Evolutionary conservation across 768 basidiomycete species (phyloP), one percentile per base, ranked within the genome.

Genomic region (Mrakia gelida): DNA sequence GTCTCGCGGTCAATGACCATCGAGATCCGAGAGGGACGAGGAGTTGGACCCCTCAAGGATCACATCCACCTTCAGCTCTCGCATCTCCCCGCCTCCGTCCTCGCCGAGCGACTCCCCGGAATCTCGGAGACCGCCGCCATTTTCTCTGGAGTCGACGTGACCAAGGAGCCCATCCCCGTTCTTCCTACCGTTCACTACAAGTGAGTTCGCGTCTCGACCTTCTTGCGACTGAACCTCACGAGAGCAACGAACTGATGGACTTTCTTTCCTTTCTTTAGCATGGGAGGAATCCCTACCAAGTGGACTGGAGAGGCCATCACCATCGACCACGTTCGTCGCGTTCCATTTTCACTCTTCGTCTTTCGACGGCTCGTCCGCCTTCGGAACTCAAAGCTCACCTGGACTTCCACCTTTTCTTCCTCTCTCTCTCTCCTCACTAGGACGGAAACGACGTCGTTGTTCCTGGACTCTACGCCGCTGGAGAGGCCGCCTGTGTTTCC

Each of bases 121-220:
- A 99, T 99, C 84, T 98, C 97, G 70, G 97, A 99, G 88, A 99
- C 97, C 13, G 97, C 97, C 30, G 92, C 97, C 76, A 98, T 99
- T 84, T 99, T 99, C 87, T 89, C 93, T 81, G 97, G 97, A 84
- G 97, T 98, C 79, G 97, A 99, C 85, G 97, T 99, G 77, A 98
- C 97, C 80, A 98, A 99, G 87, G 96, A 98, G 84, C 97, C 97
- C 52, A 99, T 99, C 82, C 97, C 97, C 54, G 97, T 99, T 38
- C 86, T 99, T 80, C 97, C 97, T 43, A 99, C 97, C 59, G 97
- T 97, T 49, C 96, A 98, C 86, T 98, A 98, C 86, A 98, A 98
- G 94, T 96, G 85, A 86, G 93, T 87, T 18, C 0, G 0, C 15
- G 2, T 32, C 7, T 45, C 45, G 9, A 6, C 38, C 38, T 5